Percentiles rank a stretch among this genome's conserved stretches.
Conservation (phyloP, 140 eudicot genomes). For the Artemisia princeps region DNA sequence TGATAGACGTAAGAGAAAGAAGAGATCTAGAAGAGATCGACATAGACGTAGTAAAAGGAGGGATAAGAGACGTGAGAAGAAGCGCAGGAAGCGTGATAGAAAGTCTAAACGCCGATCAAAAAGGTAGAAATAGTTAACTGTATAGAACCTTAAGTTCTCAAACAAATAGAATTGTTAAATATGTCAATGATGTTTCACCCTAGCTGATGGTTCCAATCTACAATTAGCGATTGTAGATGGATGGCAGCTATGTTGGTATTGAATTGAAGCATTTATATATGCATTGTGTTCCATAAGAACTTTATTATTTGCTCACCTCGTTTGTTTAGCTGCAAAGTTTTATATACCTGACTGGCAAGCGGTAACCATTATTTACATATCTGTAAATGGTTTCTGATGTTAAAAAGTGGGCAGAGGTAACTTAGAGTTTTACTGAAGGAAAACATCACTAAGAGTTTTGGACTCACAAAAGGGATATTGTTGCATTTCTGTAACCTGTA, state of each 20-base stretch:
- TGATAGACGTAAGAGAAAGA: slow-evolving; percentile 69
- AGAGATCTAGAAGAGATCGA: slow-evolving; percentile 72
- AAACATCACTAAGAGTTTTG: too few species aligned
- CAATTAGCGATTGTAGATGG: slow-evolving; percentile 3
- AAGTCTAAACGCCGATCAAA: slow-evolving; percentile 67
- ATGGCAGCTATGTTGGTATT: not conserved
- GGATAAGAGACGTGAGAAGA: slow-evolving; percentile 64
- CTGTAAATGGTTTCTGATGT: too few species aligned
- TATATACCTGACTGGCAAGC: too few species aligned
- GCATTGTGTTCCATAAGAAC: too few species aligned
- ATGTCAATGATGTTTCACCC: not conserved
- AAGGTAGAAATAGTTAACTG: slow-evolving; percentile 38
- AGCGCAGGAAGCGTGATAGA: slow-evolving; percentile 68
- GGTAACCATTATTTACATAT: too few species aligned
- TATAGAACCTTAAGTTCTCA: not conserved
- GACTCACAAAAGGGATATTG: too few species aligned
- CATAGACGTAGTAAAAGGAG: slow-evolving; percentile 62
- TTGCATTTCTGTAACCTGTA: too few species aligned
- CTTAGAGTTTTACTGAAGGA: too few species aligned
- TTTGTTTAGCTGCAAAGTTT: too few species aligned
- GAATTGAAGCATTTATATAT: too few species aligned
- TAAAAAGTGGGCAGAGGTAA: too few species aligned
- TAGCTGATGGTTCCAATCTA: not conserved
- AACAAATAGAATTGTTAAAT: not conserved
- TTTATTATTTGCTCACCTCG: too few species aligned